A percentile compares a stretch with the other conserved stretches of the same genome.
Evolutionary conservation across 345 rosid species (phyloP).

Genomic region (Odontarrhena argentea): DNA sequence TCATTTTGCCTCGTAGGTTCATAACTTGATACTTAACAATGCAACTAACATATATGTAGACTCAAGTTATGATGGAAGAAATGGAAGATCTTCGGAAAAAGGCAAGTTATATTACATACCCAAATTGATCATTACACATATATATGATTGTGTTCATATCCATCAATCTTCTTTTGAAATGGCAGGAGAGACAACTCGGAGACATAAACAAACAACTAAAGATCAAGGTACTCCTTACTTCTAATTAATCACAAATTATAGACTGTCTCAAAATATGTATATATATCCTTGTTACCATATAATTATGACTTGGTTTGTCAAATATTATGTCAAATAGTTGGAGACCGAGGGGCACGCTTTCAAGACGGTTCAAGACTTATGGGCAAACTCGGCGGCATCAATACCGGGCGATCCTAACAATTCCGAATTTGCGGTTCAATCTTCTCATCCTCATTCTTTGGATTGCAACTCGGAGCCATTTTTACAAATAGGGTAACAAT

Average conservation of each 20-base stretch:
- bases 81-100: slow-evolving; percentile 85
- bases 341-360: slow-evolving; percentile 65
- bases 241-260: too few species aligned
- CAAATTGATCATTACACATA: not conserved
- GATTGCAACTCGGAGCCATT: slow-evolving; percentile 67
- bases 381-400: slow-evolving; percentile 52
- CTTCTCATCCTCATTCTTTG: slow-evolving; percentile 50
- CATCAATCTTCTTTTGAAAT: slow-evolving; percentile 5
- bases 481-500: slow-evolving; percentile 69
- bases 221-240: slow-evolving; percentile 52
- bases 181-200: slow-evolving; percentile 87
- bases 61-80: slow-evolving; percentile 76
- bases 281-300: not conserved
- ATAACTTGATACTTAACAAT: not conserved
- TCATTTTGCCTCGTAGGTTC: slow-evolving; percentile 4
- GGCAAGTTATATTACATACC: slow-evolving; percentile 42
- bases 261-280: too few species aligned
- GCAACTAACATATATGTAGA: slow-evolving; percentile 42
- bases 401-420: slow-evolving; percentile 28
- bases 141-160: not conserved
- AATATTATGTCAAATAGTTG: slow-evolving; percentile 44
- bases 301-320: not conserved
- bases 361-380: slow-evolving; percentile 58
- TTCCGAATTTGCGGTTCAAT: slow-evolving; percentile 50
- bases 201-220: slow-evolving; percentile 85